Percentiles rank a stretch among this genome's conserved stretches.
Conservation (phyloP, 2,329 filamentous ascomycete genomes). For the Aspergillus sp. region DNA sequence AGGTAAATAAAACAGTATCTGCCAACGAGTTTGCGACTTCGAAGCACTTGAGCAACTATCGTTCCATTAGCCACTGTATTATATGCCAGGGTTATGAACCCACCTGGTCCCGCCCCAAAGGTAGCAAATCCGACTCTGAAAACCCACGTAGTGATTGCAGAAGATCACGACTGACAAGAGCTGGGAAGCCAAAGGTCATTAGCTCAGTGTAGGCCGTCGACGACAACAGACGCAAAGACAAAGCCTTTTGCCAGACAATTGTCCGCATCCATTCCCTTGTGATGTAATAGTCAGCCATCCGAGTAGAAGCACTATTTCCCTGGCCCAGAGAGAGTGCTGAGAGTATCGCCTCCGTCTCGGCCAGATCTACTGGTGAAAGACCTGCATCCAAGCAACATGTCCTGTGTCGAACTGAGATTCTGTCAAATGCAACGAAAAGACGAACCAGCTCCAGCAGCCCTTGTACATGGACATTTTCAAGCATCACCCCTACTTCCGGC, state of each 20-base stretch:
- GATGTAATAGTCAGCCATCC: slow-evolving; percentile 24
- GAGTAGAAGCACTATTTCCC: slow-evolving; percentile 10
- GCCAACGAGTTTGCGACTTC: slow-evolving; percentile 27
- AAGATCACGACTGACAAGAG: slow-evolving; percentile 19
- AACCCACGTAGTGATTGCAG: slow-evolving; percentile 19
- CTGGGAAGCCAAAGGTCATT: slow-evolving; percentile 23
- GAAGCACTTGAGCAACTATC: slow-evolving; percentile 26
- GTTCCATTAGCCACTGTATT: neutral
- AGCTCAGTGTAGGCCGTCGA: slow-evolving; percentile 14
- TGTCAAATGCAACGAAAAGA: slow-evolving; percentile 21
- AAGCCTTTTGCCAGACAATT: slow-evolving; percentile 26
- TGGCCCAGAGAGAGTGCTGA: slow-evolving; percentile 11
- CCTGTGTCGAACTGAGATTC: slow-evolving; percentile 7
- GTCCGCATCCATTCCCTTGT: slow-evolving; percentile 29
- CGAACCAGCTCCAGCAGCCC: slow-evolving; percentile 19
- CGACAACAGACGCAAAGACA: slow-evolving; percentile 20
- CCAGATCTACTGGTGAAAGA: slow-evolving; percentile 6
- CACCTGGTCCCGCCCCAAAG: slow-evolving; percentile 26
- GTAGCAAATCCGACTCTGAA: slow-evolving; percentile 20
- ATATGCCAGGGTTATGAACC: slow-evolving; percentile 1
- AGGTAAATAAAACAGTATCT: slow-evolving; percentile 20
- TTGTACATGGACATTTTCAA: slow-evolving; percentile 13
- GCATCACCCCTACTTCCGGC: neutral
- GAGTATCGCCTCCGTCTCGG: slow-evolving; percentile 15
- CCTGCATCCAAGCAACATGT: neutral